Conservation (phyloP, 2,329 filamentous ascomycete genomes). For the Colletotrichum lini region DNA sequence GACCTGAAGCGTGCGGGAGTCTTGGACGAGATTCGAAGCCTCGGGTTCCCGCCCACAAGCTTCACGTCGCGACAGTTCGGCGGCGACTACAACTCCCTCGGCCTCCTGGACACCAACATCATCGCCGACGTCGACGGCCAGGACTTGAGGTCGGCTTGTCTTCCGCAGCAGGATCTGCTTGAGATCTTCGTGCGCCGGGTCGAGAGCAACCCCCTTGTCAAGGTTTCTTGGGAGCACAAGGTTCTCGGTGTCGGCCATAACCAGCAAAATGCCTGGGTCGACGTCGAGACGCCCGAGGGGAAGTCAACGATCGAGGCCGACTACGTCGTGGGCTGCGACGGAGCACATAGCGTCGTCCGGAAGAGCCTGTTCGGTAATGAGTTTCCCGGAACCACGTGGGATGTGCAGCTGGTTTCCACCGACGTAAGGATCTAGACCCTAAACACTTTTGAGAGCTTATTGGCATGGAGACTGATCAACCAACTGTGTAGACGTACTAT, state of each 20-base stretch:
- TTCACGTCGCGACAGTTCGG: constrained; percentile 1
- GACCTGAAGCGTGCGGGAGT: constrained; percentile 67
- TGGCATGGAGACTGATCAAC: not conserved
- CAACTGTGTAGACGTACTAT: not conserved
- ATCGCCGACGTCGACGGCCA: constrained; percentile 1
- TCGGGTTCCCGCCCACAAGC: not conserved
- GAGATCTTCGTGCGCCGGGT: not conserved
- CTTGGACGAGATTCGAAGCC: constrained; percentile 46
- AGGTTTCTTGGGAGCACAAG: not conserved
- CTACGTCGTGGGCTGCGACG: constrained; percentile 8
- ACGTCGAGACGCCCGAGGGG: not conserved
- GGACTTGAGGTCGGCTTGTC: not conserved
- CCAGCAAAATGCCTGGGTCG: not conserved
- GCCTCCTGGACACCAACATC: not conserved
- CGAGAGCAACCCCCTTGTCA: not conserved
- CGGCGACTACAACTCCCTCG: not conserved
- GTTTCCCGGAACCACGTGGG: constrained; percentile 2
- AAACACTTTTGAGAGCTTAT: not conserved
- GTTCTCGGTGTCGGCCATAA: not conserved
- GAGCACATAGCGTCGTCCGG: not conserved
- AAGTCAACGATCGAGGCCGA: not conserved
- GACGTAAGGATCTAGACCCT: not conserved
- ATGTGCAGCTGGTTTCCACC: not conserved
- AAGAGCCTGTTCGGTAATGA: constrained; percentile 1
- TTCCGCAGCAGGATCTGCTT: not conserved